phyloP scores from a whole-genome alignment of 1,284 basidiomycete species.

The Melampsora occidentalis region DNA sequence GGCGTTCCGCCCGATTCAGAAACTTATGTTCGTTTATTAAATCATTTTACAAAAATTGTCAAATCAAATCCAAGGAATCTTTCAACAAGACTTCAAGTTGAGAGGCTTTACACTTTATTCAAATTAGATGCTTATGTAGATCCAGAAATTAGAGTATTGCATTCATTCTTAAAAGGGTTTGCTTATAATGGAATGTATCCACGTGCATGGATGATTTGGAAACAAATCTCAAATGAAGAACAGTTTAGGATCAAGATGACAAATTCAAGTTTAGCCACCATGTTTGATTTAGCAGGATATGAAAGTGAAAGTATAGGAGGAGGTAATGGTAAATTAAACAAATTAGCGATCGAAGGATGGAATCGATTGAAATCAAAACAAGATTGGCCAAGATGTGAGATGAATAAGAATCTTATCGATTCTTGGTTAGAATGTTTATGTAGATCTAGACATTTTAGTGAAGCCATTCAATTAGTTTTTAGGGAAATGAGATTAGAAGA shows the following conservation, averaged over 20 bases:
- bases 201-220: conserved; percentile 76
- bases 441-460: conserved; percentile 64
- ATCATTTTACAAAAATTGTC: conserved; percentile 54
- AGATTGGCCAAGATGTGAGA: conserved; percentile 55
- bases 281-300: conserved; percentile 76
- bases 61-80: conserved; percentile 44
- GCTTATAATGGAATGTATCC: conserved; percentile 68
- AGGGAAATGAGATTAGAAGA: conserved; percentile 59
- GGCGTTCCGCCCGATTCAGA: conserved; percentile 63
- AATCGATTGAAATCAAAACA: not conserved
- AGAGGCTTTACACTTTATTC: conserved; percentile 73
- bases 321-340: conserved; percentile 47
- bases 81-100: conserved; percentile 55
- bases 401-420: conserved; percentile 66
- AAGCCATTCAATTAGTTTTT: conserved; percentile 67
- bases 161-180: conserved; percentile 86
- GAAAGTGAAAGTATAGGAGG: conserved; percentile 53
- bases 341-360: conserved; percentile 2
- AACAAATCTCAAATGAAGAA: conserved; percentile 59
- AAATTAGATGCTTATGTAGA: conserved; percentile 71
- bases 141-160: conserved; percentile 74
- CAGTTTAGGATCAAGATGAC: conserved; percentile 57
- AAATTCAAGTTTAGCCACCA: conserved; percentile 70
- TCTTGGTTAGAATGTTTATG: conserved; percentile 84
- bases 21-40: conserved; percentile 72